Base-by-base conservation (phyloP, 768 basidiomycete species). In the Rhizopogon vinicolor region DNA sequence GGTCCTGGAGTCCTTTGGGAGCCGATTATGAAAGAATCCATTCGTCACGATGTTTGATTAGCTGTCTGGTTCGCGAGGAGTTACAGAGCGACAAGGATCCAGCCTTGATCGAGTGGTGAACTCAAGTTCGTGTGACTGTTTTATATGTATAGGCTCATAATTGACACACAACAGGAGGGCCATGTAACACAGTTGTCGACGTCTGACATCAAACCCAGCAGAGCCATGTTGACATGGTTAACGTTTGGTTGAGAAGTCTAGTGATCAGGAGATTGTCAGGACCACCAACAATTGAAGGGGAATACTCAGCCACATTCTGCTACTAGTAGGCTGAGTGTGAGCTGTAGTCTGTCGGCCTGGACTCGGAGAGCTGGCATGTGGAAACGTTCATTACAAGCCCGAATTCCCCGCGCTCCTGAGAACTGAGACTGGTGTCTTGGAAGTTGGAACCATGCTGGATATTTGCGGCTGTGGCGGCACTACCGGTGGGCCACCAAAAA, bases 1-100 rank as follows among this genome's bases (percentile, higher is more conserved):
- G 73, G 68, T 7, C 57, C 53, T 5, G 51, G 25, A 18, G 54
- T 29, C 37, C 33, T 56, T 7, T 60, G 62, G 19, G 57, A 50
- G 5, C 65, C 71, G 9, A 70, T 56, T 31, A 55, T 41, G 53
- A 60, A 71, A 1, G 60, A 35, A 9, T 50, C 18, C 8, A 33
- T 14, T 8, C 0, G 18, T 14, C 33, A 33, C 8, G 46, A 35
- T 7, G 19, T 48, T 35, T 22, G 31, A 13, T 22, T 48, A 22
- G 33, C 14, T 5, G 14, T 19, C 8, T 35, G 18, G 25, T 25
- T 25, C 25, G 25, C 4, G 25, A 25, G 25, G 25, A 25, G 25
- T 25, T 25, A 25, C 14, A 35, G 19, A 14, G 33, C 1, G 33
- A 35, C 13, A 33, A 46, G 10, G 44, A 19, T 42, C 19, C 41